phyloP scores from a whole-genome alignment of 345 rosid genomes.

The Hibiscus mutabilis region DNA sequence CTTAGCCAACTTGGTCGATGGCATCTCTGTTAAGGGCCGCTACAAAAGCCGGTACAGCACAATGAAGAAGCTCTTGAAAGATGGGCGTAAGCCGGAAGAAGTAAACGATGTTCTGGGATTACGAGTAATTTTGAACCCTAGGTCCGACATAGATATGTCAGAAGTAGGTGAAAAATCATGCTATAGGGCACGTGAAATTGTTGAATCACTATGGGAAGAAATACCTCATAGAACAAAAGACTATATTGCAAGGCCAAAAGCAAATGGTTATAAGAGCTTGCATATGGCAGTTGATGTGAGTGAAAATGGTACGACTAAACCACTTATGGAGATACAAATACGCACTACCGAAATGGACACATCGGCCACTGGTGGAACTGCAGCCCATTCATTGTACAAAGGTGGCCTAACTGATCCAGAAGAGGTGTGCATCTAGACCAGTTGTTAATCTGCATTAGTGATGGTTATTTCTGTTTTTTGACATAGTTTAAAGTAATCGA shows the following conservation, averaged over 20 bases:
- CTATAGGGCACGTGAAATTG: slow-evolving; percentile 56
- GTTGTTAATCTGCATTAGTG: background rate
- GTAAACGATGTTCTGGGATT: slow-evolving; percentile 82
- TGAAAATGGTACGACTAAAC: slow-evolving; percentile 47
- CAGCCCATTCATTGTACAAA: slow-evolving; percentile 86
- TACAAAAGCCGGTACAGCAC: slow-evolving; percentile 85
- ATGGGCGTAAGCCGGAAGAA: slow-evolving; percentile 79
- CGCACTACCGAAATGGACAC: slow-evolving; percentile 77
- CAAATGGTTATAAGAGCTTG: slow-evolving; percentile 77
- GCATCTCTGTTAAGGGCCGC: slow-evolving; percentile 61
- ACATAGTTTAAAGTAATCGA: background rate
- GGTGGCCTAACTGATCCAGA: slow-evolving; percentile 81
- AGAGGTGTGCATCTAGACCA: slow-evolving; percentile 42
- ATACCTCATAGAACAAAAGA: slow-evolving; percentile 78
- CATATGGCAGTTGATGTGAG: slow-evolving; percentile 95
- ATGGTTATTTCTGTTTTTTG: background rate
- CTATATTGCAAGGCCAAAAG: slow-evolving; percentile 73
- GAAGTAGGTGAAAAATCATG: slow-evolving; percentile 59
- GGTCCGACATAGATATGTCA: slow-evolving; percentile 21
- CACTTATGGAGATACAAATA: slow-evolving; percentile 89
- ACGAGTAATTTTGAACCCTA: slow-evolving; percentile 64
- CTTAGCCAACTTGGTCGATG: slow-evolving; percentile 49
- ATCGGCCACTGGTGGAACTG: slow-evolving; percentile 73
- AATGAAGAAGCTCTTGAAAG: slow-evolving; percentile 90
- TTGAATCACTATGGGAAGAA: slow-evolving; percentile 71